A percentile compares a stretch with the other conserved stretches of the same genome.
These are phyloP conservation scores for Firmiana major DNA, from an alignment of 345 rosid species.

Conservation along the genomic window DNA sequence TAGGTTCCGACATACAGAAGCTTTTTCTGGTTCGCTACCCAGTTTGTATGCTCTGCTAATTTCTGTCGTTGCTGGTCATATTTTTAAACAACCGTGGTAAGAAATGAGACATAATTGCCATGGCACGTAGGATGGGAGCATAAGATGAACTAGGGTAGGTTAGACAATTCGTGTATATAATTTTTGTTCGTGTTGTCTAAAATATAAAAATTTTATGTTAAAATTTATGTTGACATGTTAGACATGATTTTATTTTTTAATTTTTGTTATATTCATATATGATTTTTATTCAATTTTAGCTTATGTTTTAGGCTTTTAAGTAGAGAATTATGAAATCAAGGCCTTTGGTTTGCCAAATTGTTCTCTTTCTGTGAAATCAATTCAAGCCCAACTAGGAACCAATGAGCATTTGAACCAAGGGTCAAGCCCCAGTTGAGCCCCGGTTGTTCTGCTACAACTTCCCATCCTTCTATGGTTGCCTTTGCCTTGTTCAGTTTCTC, in stretches of 20 bases:
- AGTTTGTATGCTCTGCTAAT: background rate
- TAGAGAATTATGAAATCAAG: background rate
- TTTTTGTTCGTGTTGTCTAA: too few relatives aligned
- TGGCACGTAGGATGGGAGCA: background rate
- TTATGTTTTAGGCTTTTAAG: too few relatives aligned
- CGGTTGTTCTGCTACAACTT: slow-evolving; percentile 66
- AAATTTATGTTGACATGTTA: too few relatives aligned
- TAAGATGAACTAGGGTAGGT: background rate
- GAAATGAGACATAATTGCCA: background rate
- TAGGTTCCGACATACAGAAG: background rate
- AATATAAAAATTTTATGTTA: too few relatives aligned
- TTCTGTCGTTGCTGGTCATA: background rate
- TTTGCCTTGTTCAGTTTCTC: too few relatives aligned
- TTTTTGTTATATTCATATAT: too few relatives aligned
- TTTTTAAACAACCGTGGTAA: too few relatives aligned
- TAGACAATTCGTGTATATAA: too few relatives aligned
- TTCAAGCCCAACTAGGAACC: slow-evolving; percentile 42
- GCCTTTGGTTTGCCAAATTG: background rate
- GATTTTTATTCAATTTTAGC: too few relatives aligned
- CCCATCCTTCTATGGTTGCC: slow-evolving; percentile 46
- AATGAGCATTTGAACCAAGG: slow-evolving; percentile 39
- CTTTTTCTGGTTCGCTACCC: background rate
- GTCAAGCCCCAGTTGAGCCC: slow-evolving; percentile 74
- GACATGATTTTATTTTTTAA: too few relatives aligned
- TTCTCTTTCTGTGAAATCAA: too few relatives aligned